Evolutionary conservation across 1,139 yeast genomes (phyloP).

Genomic region (Kodamaea sp.): DNA sequence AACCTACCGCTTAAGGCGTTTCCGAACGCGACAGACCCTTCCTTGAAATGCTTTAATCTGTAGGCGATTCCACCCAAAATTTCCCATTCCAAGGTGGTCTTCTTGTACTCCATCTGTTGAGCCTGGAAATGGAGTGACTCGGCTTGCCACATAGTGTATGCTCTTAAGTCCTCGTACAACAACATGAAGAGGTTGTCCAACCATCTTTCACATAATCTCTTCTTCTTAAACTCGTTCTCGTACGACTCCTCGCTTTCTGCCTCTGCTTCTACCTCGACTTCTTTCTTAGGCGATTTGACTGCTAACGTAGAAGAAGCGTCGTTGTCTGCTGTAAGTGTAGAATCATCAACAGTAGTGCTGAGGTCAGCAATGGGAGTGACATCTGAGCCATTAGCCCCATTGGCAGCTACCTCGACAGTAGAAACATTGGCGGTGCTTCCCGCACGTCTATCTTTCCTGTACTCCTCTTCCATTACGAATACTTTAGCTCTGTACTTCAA

Average conservation of each 20-base stretch:
- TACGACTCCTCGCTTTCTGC: constrained; percentile 19
- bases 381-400: neutral
- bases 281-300: constrained; percentile 38
- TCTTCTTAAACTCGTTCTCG: constrained; percentile 57
- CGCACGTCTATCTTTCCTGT: constrained; percentile 45
- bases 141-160: constrained; percentile 89
- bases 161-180: constrained; percentile 83
- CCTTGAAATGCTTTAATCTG: constrained; percentile 75
- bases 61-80: constrained; percentile 79
- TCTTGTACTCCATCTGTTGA: constrained; percentile 71
- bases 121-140: constrained; percentile 67
- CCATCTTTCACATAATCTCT: constrained; percentile 94
- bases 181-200: constrained; percentile 85
- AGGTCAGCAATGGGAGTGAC: constrained; percentile 4
- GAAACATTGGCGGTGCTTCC: neutral
- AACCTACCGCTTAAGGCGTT: constrained; percentile 76
- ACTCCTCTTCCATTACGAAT: constrained; percentile 95
- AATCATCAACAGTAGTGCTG: constrained; percentile 7
- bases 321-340: constrained; percentile 14
- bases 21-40: constrained; percentile 81
- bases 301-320: constrained; percentile 41
- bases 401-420: neutral
- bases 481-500: constrained; percentile 77
- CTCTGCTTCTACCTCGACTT: constrained; percentile 13
- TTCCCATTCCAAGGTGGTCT: constrained; percentile 93